A percentile compares a stretch with the other conserved stretches of the same genome.
Evolutionary conservation across 345 rosid genomes (phyloP).

Genomic region (Corchorus capsularis): DNA sequence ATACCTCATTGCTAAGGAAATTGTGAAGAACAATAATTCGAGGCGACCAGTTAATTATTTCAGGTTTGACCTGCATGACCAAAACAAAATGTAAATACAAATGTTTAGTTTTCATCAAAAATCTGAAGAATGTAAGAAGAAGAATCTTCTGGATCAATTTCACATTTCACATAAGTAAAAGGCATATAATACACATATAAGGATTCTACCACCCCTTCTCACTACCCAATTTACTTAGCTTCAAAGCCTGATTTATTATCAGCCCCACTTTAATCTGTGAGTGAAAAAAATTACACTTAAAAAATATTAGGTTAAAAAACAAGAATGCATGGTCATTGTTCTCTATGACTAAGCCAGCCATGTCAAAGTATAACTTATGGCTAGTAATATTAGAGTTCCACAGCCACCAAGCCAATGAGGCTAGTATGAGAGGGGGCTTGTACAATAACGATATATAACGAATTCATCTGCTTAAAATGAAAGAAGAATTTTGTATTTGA

Average conservation of each 20-base stretch:
- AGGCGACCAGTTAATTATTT: constrained; percentile 90
- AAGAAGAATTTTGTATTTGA: background rate
- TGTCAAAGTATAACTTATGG: background rate
- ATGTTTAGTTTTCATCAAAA: background rate
- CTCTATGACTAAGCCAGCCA: background rate
- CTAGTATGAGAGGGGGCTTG: background rate
- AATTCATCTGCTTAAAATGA: background rate
- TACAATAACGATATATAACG: background rate
- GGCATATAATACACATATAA: background rate
- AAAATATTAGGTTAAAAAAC: background rate
- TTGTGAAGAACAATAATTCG: constrained; percentile 81
- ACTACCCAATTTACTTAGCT: background rate
- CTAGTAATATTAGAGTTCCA: background rate
- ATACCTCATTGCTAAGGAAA: constrained; percentile 93
- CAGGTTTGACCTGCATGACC: constrained; percentile 84
- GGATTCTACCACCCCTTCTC: background rate
- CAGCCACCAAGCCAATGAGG: background rate
- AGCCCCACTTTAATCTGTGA: background rate
- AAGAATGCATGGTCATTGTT: background rate
- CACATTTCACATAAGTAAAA: background rate
- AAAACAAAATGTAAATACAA: constrained; percentile 8
- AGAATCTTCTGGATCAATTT: background rate
- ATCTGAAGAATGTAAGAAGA: background rate
- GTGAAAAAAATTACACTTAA: background rate
- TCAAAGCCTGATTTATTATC: background rate